Percentiles rank a stretch among this genome's conserved stretches.
These are phyloP conservation scores for Phytopythium mirpurense DNA, from an alignment of 352 stramenopile genomes.

Conservation along the genomic window DNA sequence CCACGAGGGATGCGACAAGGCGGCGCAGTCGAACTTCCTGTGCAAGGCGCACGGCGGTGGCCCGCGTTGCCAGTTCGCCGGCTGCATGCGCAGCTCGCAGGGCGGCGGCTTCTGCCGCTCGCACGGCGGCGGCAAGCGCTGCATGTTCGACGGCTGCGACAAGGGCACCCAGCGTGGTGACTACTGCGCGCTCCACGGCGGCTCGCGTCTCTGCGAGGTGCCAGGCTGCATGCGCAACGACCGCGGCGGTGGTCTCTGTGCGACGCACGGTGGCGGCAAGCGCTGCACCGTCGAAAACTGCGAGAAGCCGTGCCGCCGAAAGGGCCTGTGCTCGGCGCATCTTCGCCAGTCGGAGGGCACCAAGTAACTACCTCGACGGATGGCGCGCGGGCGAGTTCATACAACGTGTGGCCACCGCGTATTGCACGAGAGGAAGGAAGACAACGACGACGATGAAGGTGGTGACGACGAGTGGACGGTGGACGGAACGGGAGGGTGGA, in stretches of 20 bases:
- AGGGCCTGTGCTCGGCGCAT: constrained; percentile 42
- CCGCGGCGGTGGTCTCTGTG: constrained; percentile 43
- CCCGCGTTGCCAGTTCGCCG: constrained; percentile 39
- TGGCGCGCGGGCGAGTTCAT: background rate
- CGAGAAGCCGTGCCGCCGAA: constrained; percentile 38
- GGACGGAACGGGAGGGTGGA: constrained; percentile 16
- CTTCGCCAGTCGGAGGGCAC: constrained; percentile 24
- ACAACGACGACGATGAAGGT: constrained; percentile 8
- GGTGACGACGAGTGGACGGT: constrained; percentile 9
- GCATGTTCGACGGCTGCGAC: constrained; percentile 74
- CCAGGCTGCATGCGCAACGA: constrained; percentile 57
- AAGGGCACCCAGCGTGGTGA: constrained; percentile 82
- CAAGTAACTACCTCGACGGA: constrained; percentile 13
- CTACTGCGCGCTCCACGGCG: constrained; percentile 78
- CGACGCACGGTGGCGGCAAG: constrained; percentile 75
- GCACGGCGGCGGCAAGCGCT: constrained; percentile 82
- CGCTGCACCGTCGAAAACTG: constrained; percentile 63
- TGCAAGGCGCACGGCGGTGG: constrained; percentile 69
- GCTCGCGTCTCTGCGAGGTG: constrained; percentile 56
- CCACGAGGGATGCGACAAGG: constrained; percentile 55
- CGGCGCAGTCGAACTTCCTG: constrained; percentile 60
- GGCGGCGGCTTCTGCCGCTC: constrained; percentile 70
- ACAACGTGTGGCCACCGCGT: background rate
- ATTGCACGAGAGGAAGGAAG: constrained; percentile 1
- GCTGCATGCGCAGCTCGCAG: constrained; percentile 47